These are phyloP conservation scores for Hericium coralloides DNA, from an alignment of 768 basidiomycete genomes.

Conservation along the genomic window DNA sequence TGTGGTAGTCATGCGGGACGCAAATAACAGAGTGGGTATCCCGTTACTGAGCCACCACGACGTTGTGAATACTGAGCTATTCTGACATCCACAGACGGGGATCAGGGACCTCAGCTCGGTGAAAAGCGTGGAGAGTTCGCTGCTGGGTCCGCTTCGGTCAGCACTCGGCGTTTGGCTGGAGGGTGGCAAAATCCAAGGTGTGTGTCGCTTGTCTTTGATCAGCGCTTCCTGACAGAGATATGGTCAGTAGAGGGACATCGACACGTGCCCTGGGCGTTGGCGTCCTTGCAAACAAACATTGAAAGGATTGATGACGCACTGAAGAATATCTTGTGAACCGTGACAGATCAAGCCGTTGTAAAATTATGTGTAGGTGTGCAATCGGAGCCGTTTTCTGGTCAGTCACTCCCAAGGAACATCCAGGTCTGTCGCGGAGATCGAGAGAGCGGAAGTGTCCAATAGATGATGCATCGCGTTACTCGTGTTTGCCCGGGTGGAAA, in stretches of 20 bases:
- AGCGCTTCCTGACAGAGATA: constrained; percentile 8
- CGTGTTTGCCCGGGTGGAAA: too few relatives aligned
- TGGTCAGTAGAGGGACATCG: constrained; percentile 13
- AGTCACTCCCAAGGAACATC: too few relatives aligned
- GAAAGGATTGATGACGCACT: constrained; percentile 13
- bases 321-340: neutral
- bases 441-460: too few relatives aligned
- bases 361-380: too few relatives aligned
- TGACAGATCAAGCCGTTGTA: too few relatives aligned
- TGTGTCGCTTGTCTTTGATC: neutral
- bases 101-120: constrained; percentile 17
- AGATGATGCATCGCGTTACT: too few relatives aligned
- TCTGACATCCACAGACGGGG: constrained; percentile 18
- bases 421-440: too few relatives aligned
- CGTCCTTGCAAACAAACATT: constrained; percentile 10
- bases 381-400: too few relatives aligned
- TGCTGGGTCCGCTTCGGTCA: constrained; percentile 14
- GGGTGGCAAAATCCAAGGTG: constrained; percentile 4
- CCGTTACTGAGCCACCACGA: neutral
- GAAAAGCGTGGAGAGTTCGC: constrained; percentile 4
- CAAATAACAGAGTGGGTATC: constrained; percentile 39
- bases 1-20: constrained; percentile 51
- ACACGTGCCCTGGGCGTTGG: constrained; percentile 5
- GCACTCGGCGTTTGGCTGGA: constrained; percentile 12
- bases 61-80: neutral